These are phyloP conservation scores for Xylaria sp. DNA, from an alignment of 2,329 filamentous ascomycete genomes.

Conservation along the genomic window DNA sequence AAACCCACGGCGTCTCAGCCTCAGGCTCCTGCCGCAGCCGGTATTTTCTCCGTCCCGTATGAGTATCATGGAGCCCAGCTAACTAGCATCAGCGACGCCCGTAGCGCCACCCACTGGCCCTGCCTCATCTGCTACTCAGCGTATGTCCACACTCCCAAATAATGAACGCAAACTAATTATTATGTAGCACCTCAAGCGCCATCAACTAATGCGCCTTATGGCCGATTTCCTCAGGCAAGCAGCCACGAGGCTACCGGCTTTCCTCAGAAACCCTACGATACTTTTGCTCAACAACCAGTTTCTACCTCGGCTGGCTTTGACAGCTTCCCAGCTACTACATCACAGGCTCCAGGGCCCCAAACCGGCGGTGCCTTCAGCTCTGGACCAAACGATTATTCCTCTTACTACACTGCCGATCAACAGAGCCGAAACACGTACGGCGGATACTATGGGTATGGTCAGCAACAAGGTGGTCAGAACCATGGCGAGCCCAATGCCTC, in stretches of 20 bases:
- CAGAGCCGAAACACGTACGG: conserved; percentile 79
- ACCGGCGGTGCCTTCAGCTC: conserved; percentile 76
- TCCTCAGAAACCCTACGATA: conserved; percentile 84
- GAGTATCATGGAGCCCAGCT: conserved; percentile 32
- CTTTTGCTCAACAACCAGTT: conserved; percentile 78
- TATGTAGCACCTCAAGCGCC: conserved; percentile 63
- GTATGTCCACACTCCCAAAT: conserved; percentile 47
- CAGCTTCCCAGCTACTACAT: conserved; percentile 66
- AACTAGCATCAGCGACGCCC: conserved; percentile 44
- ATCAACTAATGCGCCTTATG: conserved; percentile 71
- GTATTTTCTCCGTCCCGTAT: conserved; percentile 39
- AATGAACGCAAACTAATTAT: conserved; percentile 49
- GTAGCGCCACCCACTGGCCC: conserved; percentile 46
- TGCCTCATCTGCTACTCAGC: conserved; percentile 42
- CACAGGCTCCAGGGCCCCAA: conserved; percentile 65
- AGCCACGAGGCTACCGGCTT: conserved; percentile 69
- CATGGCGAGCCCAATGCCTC: conserved; percentile 78
- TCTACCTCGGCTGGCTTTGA: conserved; percentile 63
- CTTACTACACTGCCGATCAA: conserved; percentile 86
- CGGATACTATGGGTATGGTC: conserved; percentile 75
- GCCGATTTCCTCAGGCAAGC: conserved; percentile 72
- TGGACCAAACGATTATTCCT: conserved; percentile 80
- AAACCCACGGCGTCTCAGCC: conserved; percentile 62
- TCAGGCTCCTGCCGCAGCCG: conserved; percentile 48
- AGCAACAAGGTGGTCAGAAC: conserved; percentile 67